Conservation (phyloP, 495 filamentous ascomycete genomes). For the Schizothecium vesticola region DNA sequence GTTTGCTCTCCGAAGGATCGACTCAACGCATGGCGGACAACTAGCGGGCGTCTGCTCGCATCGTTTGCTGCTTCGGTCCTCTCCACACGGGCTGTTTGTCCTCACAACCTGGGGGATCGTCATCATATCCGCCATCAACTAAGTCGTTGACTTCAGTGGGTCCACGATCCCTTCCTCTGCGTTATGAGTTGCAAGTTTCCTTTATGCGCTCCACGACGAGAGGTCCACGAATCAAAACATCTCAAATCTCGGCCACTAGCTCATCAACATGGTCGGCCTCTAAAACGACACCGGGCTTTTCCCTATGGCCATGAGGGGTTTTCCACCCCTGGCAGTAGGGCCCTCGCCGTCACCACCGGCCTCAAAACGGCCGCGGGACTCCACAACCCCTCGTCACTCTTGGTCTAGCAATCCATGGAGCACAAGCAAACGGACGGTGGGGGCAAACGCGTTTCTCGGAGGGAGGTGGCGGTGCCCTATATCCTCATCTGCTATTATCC, state of each 20-base stretch:
- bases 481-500: conserved; percentile 25
- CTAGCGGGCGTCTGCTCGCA: neutral
- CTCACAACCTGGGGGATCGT: conserved; percentile 13
- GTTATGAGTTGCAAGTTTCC: conserved; percentile 21
- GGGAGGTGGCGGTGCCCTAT: conserved; percentile 16
- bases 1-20: neutral
- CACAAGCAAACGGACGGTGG: neutral
- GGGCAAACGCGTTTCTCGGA: neutral
- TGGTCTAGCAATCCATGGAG: neutral
- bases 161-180: conserved; percentile 9
- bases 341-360: neutral
- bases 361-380: neutral
- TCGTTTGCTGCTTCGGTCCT: neutral
- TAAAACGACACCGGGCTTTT: neutral
- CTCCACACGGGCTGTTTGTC: conserved; percentile 2
- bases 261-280: neutral
- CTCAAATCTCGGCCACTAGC: neutral
- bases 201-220: conserved; percentile 20
- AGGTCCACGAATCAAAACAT: conserved; percentile 10
- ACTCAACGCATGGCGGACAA: neutral
- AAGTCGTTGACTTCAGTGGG: conserved; percentile 8
- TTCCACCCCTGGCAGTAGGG: neutral
- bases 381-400: neutral
- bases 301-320: neutral
- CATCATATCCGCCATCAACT: conserved; percentile 9